Base-by-base conservation (phyloP, 148 eudicot species). In the Talinum fruticosum region DNA sequence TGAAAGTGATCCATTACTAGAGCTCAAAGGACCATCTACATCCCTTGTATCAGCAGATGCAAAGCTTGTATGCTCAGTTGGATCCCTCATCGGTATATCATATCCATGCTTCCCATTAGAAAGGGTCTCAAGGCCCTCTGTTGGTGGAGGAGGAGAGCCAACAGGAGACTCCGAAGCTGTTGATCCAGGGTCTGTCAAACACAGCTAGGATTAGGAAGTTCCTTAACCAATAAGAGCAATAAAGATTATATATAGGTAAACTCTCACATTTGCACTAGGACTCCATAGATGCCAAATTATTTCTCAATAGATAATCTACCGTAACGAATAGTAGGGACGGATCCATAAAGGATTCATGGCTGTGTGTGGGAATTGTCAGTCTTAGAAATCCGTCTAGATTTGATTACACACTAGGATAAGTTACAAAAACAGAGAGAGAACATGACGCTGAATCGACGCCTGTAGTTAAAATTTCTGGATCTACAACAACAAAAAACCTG, bases 41-140 rank as follows among this genome's bases (percentile, higher is more conserved):
- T 80, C 83, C 61, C 71, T 76, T 69, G 70, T 47, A 82, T 82
- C 78, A 47, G 73, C 53, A 72, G 82, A 80, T 71, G 64, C 78
- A 61, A 67, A 76, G 64, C 78, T 70, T 72, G 44, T 65, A 64
- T 61, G 61, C 30, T 81, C 89, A 29, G 79, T 77, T 41, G 91
- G 83, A 72, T 76, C 74, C 47, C 65, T 68, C 79, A 82, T 84
- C 59, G 75, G 76, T 66, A 88, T 82, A 74, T 73, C 73, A 71
- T 85, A 64, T 54, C 75, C 76, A 61, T 85, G 82, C 47, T 90
- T 90, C 73, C 83, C 72, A 45, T 59, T 79, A 33, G 88, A 79
- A 77, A 86, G 88, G 35, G 88, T 82, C 51, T 85, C 84, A 84
- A 84, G 76, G 33, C 89, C 82, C 85, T 86, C 88, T 82, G 49